Evolutionary conservation across 176 grass and related monocot species (phyloP).

Genomic region (Carex myosuroides): DNA sequence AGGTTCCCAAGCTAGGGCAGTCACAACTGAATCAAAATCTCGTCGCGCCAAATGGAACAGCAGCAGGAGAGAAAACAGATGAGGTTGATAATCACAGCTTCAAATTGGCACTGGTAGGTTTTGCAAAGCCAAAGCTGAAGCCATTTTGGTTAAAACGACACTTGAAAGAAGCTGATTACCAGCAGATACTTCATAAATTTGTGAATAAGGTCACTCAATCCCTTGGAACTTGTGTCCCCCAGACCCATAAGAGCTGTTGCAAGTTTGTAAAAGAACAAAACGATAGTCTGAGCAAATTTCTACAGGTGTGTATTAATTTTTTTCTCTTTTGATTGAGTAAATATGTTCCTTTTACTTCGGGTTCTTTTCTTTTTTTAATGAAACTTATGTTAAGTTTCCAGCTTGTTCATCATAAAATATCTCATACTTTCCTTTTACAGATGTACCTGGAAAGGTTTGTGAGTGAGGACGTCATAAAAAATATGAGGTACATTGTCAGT

Average conservation of each 20-base stretch:
- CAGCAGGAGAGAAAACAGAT: not conserved
- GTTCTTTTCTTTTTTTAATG: not conserved
- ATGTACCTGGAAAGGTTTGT: not conserved
- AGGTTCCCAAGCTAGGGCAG: not conserved
- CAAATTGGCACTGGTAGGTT: not conserved
- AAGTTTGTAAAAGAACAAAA: not conserved
- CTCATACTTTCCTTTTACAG: not conserved
- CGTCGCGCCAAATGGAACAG: not conserved
- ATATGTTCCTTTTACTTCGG: not conserved
- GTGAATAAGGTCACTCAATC: not conserved
- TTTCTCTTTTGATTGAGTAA: not conserved
- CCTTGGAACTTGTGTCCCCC: not conserved
- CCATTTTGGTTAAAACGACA: not conserved
- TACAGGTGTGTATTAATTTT: not conserved
- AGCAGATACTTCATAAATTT: not conserved
- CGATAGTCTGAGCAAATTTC: not conserved
- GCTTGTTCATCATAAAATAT: not conserved
- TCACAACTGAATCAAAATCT: not conserved
- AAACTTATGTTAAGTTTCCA: not conserved
- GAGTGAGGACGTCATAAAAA: not conserved
- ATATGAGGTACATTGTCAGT: not conserved
- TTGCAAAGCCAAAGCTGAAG: conserved; percentile 2
- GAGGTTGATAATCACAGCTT: not conserved
- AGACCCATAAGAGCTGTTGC: not conserved
- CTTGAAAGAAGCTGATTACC: not conserved